Base-by-base conservation (phyloP, 169 alveolate genomes). In the Eimeria maxima region DNA sequence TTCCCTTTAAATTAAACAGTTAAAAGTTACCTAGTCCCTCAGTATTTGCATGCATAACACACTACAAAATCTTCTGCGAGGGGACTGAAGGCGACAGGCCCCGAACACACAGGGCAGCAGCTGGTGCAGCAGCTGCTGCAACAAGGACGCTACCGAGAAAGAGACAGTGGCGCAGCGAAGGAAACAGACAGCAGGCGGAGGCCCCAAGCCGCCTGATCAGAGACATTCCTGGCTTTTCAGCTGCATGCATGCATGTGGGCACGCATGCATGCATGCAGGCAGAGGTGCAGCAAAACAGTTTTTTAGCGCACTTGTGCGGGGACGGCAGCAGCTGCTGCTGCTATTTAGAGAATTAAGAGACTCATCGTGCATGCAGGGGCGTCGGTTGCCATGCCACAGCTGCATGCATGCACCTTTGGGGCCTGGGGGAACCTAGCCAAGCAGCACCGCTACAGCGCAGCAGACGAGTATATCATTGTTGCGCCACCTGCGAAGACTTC, bases 91-190 rank as follows among this genome's bases (percentile, higher is more conserved):
- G 76, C 22, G 27, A 22, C 38, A 67, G 76, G 14, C 22, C 76
- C 76, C 76, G 27, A 27, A 22, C 38, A 27, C 76, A 67, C 44
- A 27, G 27, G 38, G 76, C 76, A 67, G 76, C 76, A 67, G 76
- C 44, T 24, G 76, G 33, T 67, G 76, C 76, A 67, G 76, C 38
- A 24, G 76, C 33, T 67, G 76, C 76, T 67, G 76, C 76, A 67
- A 27, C 57, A 27, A 74, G 84, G 33, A 74, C 84, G 84, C 84
- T 74, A 74, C 84, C 84, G 53, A 74, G 84, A 13, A 20, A 29
- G 53, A 29, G n/a, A 74, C 22, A 71, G 29, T 16, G 42, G 53
- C 50, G 16, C 84, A 74, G 53, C 57, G 14, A 44, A 22, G 45
- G 76, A 67, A 29, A 67, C 76, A 4, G 76, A 13, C 60, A 14